Evolutionary conservation across 345 rosid genomes (phyloP).

Genomic region (Citrus sinensis): DVS_A1.0 CM039164.1:1651001-1651500

Average conservation of each 20-base stretch:
- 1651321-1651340: neutral
- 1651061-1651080: conserved; percentile 18
- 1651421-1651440: conserved; percentile 28
- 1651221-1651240: conserved; percentile 4
- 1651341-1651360: conserved; percentile 29
- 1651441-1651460: conserved; percentile 28
- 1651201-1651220: conserved; percentile 27
- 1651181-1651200: conserved; percentile 24
- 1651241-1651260: conserved; percentile 21
- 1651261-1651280: conserved; percentile 22
- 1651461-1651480: conserved; percentile 14
- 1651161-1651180: conserved; percentile 32
- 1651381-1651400: neutral
- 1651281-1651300: conserved; percentile 22
- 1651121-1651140: conserved; percentile 1
- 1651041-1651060: conserved; percentile 16
- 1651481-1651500: conserved; percentile 26
- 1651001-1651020: conserved; percentile 11
- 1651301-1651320: conserved; percentile 7
- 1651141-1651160: conserved; percentile 22
- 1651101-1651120: neutral
- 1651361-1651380: conserved; percentile 12
- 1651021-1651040: conserved; percentile 20
- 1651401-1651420: conserved; percentile 21
- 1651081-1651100: conserved; percentile 18